Evolutionary conservation across 2,329 filamentous ascomycete species (phyloP).

Genomic region (Fusarium sp.): DNA sequence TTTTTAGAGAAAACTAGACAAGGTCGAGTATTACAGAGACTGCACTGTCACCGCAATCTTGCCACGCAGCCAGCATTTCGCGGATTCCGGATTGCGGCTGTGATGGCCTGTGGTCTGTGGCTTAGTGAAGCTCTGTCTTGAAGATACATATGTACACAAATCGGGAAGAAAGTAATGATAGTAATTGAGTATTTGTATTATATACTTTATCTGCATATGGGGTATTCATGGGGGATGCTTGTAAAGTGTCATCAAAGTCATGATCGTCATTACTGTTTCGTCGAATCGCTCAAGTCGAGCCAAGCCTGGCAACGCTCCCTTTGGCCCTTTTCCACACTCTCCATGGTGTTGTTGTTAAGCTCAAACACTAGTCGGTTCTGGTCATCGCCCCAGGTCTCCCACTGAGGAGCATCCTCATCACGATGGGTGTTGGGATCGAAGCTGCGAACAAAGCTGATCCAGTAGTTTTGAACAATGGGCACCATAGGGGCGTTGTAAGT

Average conservation of each 20-base stretch:
- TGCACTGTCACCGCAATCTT: too few relatives aligned
- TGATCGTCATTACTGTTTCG: constrained; percentile 41
- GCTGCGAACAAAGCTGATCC: constrained; percentile 62
- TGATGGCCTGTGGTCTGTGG: not conserved
- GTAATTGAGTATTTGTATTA: constrained; percentile 2
- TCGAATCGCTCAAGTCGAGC: constrained; percentile 53
- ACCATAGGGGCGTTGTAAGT: constrained; percentile 62
- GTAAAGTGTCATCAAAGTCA: constrained; percentile 7
- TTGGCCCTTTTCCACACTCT: constrained; percentile 54
- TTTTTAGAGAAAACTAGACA: not conserved
- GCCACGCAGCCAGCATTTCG: too few relatives aligned
- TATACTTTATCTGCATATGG: constrained; percentile 10
- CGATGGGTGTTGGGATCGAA: constrained; percentile 60
- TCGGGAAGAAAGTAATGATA: constrained; percentile 12
- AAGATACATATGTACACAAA: constrained; percentile 22
- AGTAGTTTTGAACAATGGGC: constrained; percentile 64
- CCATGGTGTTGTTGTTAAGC: constrained; percentile 56
- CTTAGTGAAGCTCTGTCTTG: constrained; percentile 15
- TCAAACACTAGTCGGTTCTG: constrained; percentile 57
- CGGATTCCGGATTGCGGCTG: not conserved
- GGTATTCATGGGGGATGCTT: constrained; percentile 33
- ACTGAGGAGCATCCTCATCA: constrained; percentile 54
- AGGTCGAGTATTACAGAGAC: not conserved
- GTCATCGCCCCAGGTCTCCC: constrained; percentile 57
- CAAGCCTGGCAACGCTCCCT: constrained; percentile 58